A percentile compares a stretch with the other conserved stretches of the same genome.
Conservation (phyloP, 768 basidiomycete genomes). For the Pleurotus eryngii region DNA sequence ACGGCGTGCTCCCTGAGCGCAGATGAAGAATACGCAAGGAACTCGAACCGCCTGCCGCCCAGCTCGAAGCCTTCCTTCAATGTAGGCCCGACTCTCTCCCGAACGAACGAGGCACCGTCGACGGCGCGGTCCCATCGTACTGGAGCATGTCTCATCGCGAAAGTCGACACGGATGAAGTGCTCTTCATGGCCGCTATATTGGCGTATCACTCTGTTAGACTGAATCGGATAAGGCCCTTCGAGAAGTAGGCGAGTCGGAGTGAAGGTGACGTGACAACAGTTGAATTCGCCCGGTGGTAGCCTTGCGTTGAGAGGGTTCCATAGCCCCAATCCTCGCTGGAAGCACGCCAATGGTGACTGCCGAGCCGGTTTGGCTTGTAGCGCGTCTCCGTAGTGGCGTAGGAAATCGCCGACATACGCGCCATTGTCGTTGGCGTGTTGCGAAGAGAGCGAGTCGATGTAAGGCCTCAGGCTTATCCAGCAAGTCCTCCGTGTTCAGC, state of each 20-base stretch:
- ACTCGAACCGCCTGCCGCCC: slow-evolving; percentile 71
- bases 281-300: slow-evolving; percentile 43
- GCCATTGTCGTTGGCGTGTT: slow-evolving; percentile 20
- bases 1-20: slow-evolving; percentile 77
- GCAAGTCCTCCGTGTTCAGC: slow-evolving; percentile 58
- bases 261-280: slow-evolving; percentile 76
- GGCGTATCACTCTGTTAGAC: slow-evolving; percentile 78
- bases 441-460: slow-evolving; percentile 38
- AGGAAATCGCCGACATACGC: slow-evolving; percentile 44
- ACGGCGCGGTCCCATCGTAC: slow-evolving; percentile 70
- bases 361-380: slow-evolving; percentile 36
- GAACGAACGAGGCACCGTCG: slow-evolving; percentile 53
- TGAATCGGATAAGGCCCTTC: slow-evolving; percentile 77
- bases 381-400: slow-evolving; percentile 47
- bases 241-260: slow-evolving; percentile 68
- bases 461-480: slow-evolving; percentile 35
- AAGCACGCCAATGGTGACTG: slow-evolving; percentile 46
- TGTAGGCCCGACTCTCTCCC: slow-evolving; percentile 53
- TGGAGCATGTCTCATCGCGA: slow-evolving; percentile 78
- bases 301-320: slow-evolving; percentile 4
- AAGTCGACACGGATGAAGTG: slow-evolving; percentile 83
- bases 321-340: slow-evolving; percentile 24
- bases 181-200: slow-evolving; percentile 56
- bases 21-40: slow-evolving; percentile 79
- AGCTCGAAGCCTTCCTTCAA: slow-evolving; percentile 66